These are phyloP conservation scores for Pseudozyma tsukubaensis DNA, from an alignment of 1,284 basidiomycete species.

Conservation along the genomic window DNA sequence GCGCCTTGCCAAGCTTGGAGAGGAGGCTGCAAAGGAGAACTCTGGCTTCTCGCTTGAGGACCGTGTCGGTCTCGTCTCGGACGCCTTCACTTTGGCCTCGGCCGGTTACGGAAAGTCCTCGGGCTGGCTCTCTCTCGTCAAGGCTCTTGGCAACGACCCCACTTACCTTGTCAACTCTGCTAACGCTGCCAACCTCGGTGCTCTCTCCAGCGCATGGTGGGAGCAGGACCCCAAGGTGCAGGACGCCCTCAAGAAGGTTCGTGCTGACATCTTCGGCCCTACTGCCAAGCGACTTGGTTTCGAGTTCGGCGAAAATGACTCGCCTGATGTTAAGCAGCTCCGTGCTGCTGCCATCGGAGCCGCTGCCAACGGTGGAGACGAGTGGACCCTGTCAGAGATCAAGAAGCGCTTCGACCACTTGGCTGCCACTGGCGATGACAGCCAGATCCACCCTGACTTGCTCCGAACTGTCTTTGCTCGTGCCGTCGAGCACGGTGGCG, in stretches of 20 bases:
- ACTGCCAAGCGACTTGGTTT: constrained; percentile 84
- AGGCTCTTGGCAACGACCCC: constrained; percentile 74
- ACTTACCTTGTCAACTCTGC: constrained; percentile 63
- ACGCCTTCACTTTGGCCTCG: constrained; percentile 82
- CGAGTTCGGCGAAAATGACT: constrained; percentile 78
- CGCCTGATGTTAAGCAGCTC: constrained; percentile 79
- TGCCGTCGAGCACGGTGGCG: constrained; percentile 80
- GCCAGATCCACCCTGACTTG: constrained; percentile 76
- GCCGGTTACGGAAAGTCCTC: constrained; percentile 83
- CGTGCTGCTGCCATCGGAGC: constrained; percentile 79
- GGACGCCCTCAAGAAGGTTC: constrained; percentile 53
- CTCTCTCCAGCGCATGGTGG: constrained; percentile 79
- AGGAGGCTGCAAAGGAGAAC: constrained; percentile 78
- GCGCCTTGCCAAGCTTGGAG: constrained; percentile 81
- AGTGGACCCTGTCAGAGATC: constrained; percentile 73
- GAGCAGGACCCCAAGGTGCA: constrained; percentile 78
- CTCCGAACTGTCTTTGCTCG: constrained; percentile 53
- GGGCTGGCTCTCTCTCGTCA: constrained; percentile 79
- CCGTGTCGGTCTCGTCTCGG: constrained; percentile 84
- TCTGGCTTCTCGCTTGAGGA: constrained; percentile 83
- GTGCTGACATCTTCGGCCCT: constrained; percentile 78
- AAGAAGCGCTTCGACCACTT: constrained; percentile 80
- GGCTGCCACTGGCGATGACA: constrained; percentile 80
- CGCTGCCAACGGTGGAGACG: constrained; percentile 73
- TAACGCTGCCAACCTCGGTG: constrained; percentile 43